A percentile compares a stretch with the other conserved stretches of the same genome.
These are phyloP conservation scores for Thielaviopsis euricoi DNA, from an alignment of 2,329 filamentous ascomycete genomes.

Conservation along the genomic window DNA sequence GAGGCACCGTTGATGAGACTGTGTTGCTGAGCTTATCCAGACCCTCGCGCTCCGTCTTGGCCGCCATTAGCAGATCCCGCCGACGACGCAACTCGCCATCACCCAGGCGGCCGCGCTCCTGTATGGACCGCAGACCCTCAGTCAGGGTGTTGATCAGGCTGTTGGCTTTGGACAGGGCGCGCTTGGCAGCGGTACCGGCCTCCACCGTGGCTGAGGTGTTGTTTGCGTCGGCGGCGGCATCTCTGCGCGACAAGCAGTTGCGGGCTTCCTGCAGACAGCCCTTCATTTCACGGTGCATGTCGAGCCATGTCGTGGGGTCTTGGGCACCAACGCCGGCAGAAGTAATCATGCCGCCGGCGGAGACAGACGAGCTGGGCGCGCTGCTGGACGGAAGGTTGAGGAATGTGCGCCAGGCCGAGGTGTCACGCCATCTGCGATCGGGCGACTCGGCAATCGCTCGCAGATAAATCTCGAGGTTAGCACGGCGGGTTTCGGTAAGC, in stretches of 20 bases:
- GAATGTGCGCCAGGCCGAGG: constrained; percentile 55
- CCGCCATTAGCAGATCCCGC: constrained; percentile 51
- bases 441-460: constrained; percentile 53
- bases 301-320: constrained; percentile 57
- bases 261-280: constrained; percentile 50
- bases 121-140: constrained; percentile 44
- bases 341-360: constrained; percentile 27
- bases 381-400: constrained; percentile 47
- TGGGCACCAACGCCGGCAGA: constrained; percentile 26
- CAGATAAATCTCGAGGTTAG: constrained; percentile 54
- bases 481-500: constrained; percentile 54
- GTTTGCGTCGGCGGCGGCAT: constrained; percentile 29
- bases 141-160: constrained; percentile 46
- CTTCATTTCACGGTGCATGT: constrained; percentile 61
- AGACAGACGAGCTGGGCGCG: constrained; percentile 30
- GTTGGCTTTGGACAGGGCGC: constrained; percentile 51
- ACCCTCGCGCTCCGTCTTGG: constrained; percentile 57
- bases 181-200: constrained; percentile 59
- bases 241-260: constrained; percentile 48
- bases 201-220: constrained; percentile 34
- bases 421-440: constrained; percentile 63
- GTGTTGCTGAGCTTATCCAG: constrained; percentile 56
- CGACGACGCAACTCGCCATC: constrained; percentile 60
- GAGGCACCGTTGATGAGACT: constrained; percentile 24
- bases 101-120: constrained; percentile 40